These are phyloP conservation scores for Lanmaoa rubissima DNA, from an alignment of 768 basidiomycete species.

Conservation along the genomic window DNA sequence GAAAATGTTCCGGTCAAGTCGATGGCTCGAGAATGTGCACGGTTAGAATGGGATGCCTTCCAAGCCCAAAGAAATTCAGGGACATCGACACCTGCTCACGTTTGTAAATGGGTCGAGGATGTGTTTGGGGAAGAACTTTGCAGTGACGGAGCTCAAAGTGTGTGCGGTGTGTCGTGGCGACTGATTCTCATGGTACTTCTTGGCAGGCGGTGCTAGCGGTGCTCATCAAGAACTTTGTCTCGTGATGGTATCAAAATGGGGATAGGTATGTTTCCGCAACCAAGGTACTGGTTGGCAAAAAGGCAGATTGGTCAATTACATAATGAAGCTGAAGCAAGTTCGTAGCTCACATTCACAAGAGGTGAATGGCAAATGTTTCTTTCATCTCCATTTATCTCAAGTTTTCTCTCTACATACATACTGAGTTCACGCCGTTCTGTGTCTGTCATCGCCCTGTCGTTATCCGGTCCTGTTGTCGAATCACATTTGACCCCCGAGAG, in stretches of 20 bases:
- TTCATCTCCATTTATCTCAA: no score
- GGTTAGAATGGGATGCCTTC: neutral
- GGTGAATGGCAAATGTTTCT: no score
- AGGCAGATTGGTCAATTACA: no score
- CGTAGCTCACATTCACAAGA: no score
- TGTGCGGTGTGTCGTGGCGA: neutral
- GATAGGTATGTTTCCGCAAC: constrained; percentile 7
- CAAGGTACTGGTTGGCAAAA: no score
- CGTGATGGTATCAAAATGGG: constrained; percentile 37
- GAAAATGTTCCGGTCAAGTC: neutral
- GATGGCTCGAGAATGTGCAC: neutral
- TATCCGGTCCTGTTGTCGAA: no score
- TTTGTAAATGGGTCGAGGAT: constrained; percentile 49
- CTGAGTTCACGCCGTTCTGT: no score
- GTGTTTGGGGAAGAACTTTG: constrained; percentile 47
- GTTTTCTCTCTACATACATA: no score
- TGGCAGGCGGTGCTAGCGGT: constrained; percentile 37
- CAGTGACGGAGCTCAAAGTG: constrained; percentile 21
- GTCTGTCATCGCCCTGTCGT: no score
- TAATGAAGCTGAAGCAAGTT: no score
- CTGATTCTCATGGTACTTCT: no score
- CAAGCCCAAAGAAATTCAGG: constrained; percentile 41
- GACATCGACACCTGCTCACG: constrained; percentile 48
- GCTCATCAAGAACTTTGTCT: constrained; percentile 40
- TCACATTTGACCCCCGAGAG: no score